phyloP scores from a whole-genome alignment of 768 basidiomycete genomes.

The Trametes elegans region DNA sequence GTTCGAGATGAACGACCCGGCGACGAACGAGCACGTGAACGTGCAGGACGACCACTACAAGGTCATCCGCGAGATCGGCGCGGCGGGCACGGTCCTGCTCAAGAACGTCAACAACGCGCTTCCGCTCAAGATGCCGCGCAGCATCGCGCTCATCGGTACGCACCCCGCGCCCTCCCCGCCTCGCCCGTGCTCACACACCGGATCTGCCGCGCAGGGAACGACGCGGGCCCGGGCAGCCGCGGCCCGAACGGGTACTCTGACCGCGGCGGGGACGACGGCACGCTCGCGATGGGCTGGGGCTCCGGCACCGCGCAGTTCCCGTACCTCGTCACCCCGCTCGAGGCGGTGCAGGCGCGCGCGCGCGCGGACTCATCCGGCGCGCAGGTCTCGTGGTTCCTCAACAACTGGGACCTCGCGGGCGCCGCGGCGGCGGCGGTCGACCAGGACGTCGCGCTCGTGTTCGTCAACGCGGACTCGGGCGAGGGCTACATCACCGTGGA shows the following conservation, averaged over 20 bases:
- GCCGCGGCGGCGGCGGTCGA: conserved; percentile 36
- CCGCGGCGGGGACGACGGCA: conserved; percentile 46
- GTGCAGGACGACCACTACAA: conserved; percentile 68
- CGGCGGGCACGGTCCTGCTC: conserved; percentile 70
- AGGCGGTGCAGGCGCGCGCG: conserved; percentile 77
- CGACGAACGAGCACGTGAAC: conserved; percentile 58
- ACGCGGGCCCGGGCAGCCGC: conserved; percentile 41
- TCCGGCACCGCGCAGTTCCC: conserved; percentile 67
- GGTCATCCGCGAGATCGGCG: conserved; percentile 70
- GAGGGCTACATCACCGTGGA: conserved; percentile 81
- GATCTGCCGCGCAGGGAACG: conserved; percentile 35
- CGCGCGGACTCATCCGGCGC: conserved; percentile 41
- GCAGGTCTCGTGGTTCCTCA: conserved; percentile 25
- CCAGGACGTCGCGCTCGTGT: conserved; percentile 70
- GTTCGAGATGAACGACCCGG: conserved; percentile 48
- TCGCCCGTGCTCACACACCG: conserved; percentile 19
- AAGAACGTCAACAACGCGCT: conserved; percentile 64
- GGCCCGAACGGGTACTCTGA: conserved; percentile 52
- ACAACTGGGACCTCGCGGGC: conserved; percentile 26
- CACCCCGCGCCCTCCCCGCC: conserved; percentile 28
- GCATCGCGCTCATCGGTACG: conserved; percentile 60
- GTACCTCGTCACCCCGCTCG: conserved; percentile 77
- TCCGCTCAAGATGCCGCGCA: conserved; percentile 59
- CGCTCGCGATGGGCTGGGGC: conserved; percentile 90
- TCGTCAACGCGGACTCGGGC: conserved; percentile 81